These are phyloP conservation scores for Penicillium sp. DNA, from an alignment of 2,329 filamentous ascomycete species.

Conservation along the genomic window DNA sequence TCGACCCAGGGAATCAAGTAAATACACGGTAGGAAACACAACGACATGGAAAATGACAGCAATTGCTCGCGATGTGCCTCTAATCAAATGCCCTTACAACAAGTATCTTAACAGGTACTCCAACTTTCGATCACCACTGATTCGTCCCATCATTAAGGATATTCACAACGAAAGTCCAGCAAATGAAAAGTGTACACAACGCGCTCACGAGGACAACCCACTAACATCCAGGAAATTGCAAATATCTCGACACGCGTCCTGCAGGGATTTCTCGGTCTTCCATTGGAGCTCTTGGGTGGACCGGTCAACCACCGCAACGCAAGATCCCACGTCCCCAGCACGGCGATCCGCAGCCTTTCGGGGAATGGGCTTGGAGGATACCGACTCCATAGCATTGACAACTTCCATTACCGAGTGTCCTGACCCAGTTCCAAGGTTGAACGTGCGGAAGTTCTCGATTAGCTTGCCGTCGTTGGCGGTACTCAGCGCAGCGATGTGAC, in stretches of 20 bases:
- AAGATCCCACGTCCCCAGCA: constrained; percentile 37
- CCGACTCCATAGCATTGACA: constrained; percentile 35
- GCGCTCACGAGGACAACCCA: constrained; percentile 23
- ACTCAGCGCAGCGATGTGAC: constrained; percentile 55
- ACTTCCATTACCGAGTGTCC: constrained; percentile 39
- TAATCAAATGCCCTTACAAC: constrained; percentile 6
- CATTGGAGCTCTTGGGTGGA: constrained; percentile 51
- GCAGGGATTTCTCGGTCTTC: constrained; percentile 36
- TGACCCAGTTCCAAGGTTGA: constrained; percentile 38
- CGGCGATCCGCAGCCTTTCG: constrained; percentile 31
- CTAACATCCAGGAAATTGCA: constrained; percentile 36
- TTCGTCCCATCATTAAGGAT: too few relatives aligned
- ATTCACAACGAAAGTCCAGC: too few relatives aligned
- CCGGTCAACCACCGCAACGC: constrained; percentile 34
- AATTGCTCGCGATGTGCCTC: constrained; percentile 8
- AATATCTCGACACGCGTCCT: constrained; percentile 36
- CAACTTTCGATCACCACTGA: too few relatives aligned
- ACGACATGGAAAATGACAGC: background rate
- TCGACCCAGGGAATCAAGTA: too few relatives aligned
- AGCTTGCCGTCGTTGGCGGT: constrained; percentile 32
- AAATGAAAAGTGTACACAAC: too few relatives aligned
- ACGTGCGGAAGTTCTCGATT: constrained; percentile 39
- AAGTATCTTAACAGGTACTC: too few relatives aligned
- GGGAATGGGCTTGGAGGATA: constrained; percentile 33
- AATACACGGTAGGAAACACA: too few relatives aligned